phyloP scores from a whole-genome alignment of 2,329 filamentous ascomycete genomes.

The Pseudocercospora fuligena region DNA sequence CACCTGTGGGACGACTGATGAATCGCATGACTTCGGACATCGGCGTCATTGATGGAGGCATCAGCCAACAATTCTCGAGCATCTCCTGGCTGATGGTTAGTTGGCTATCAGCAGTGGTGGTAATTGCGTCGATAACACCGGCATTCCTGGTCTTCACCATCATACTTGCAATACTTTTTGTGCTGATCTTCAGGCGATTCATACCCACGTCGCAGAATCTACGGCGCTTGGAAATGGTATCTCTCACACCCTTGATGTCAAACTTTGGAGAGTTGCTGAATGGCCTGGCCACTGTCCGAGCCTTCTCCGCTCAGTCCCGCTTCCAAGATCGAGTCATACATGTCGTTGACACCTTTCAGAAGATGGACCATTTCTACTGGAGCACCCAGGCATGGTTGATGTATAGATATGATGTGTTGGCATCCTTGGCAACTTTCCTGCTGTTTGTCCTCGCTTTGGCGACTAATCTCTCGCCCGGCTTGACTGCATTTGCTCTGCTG shows the following conservation, averaged over 20 bases:
- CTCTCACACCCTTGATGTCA: conserved; percentile 83
- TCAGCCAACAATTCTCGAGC: conserved; percentile 72
- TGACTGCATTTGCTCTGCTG: conserved; percentile 82
- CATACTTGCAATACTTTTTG: conserved; percentile 68
- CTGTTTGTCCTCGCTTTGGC: conserved; percentile 77
- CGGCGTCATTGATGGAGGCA: conserved; percentile 84
- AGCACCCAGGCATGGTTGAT: conserved; percentile 83
- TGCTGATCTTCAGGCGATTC: conserved; percentile 76
- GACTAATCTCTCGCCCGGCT: conserved; percentile 73
- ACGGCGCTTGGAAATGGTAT: conserved; percentile 85
- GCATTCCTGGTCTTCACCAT: conserved; percentile 75
- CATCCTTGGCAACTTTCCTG: conserved; percentile 73
- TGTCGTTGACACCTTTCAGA: conserved; percentile 86
- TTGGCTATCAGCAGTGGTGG: conserved; percentile 73
- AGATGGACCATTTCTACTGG: conserved; percentile 96
- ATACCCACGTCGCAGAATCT: conserved; percentile 83
- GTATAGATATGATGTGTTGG: conserved; percentile 75
- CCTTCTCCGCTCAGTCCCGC: conserved; percentile 76
- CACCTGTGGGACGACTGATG: conserved; percentile 87
- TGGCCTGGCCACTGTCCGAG: conserved; percentile 83
- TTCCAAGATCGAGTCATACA: conserved; percentile 81
- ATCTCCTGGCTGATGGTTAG: conserved; percentile 73
- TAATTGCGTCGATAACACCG: conserved; percentile 81
- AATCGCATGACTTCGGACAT: conserved; percentile 91
- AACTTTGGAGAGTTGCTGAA: conserved; percentile 90